Base-by-base conservation (phyloP, 164 flowering plant genomes). In the Sextonia rubra region DNA sequence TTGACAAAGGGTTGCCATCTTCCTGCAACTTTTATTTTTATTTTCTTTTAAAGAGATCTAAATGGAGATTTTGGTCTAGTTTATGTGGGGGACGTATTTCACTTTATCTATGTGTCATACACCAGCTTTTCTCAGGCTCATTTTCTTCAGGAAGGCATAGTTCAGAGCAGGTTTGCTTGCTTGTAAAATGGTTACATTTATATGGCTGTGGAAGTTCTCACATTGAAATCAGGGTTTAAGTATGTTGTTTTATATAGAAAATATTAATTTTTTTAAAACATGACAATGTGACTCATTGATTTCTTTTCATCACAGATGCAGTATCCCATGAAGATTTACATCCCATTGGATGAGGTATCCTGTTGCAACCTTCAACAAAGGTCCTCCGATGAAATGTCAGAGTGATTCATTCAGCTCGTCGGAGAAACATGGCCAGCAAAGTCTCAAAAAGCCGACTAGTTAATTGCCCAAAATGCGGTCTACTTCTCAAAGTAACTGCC, bases 401-500 rank as follows among this genome's bases (percentile, higher is more conserved):
- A 20, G n/a, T 18, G 67, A 29, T 29, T 12, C 47, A 1, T 12
- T 15, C 1, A 64, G 67, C 37, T 17, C 18, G 27, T 29, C 14
- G 67, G 22, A 25, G 25, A 23, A 64, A 69, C 47, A 89, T 87
- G 91, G 71, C 73, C 3, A 66, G 75, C 32, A 75, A 25, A 63
- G 15, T 20, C 32, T 65, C 74, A 14, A 83, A 84, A 79, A 74
- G 83, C 67, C 84, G 96, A 68, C 12, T 89, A 0, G 98, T 92
- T 49, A 77, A 73, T 73, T 92, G 98, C 71, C 98, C 98, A 29
- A 92, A 77, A 80, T 92, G 98, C 68, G 63, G 32, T 32, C 24
- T 52, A 64, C 61, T 89, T 76, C 94, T 92, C 71, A 79, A 82
- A 6, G 98, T 91, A 80, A 44, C 71, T 66, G 69, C 87, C 3